Conservation (phyloP, 139 green algal genomes). For the Pycnococcus provasolii region DNA sequence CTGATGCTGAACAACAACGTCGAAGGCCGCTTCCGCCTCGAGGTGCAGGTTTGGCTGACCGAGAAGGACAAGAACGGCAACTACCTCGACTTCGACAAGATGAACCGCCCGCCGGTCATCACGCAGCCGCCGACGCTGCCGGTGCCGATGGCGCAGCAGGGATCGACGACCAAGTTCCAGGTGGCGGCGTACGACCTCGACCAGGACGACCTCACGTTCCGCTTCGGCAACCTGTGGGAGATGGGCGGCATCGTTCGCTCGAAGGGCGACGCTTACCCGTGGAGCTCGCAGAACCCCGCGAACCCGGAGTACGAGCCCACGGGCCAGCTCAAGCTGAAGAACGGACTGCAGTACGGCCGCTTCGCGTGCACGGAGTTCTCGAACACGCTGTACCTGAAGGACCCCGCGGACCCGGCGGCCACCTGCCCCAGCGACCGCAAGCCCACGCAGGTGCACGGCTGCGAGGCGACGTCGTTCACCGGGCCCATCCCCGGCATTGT, state of each 20-base stretch:
- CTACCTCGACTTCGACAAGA: not conserved
- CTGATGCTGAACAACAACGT: constrained; percentile 23
- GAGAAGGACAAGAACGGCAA: constrained; percentile 10
- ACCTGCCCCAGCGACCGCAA: constrained; percentile 15
- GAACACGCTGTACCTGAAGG: not conserved
- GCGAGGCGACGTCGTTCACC: constrained; percentile 4
- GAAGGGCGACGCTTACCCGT: constrained; percentile 19
- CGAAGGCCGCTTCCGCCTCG: constrained; percentile 20
- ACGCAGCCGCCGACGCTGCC: constrained; percentile 1
- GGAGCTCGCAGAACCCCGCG: constrained; percentile 10
- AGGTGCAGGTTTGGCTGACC: constrained; percentile 16
- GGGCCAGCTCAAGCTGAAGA: constrained; percentile 10
- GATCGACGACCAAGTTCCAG: constrained; percentile 14
- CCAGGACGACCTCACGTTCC: constrained; percentile 17
- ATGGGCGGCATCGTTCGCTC: constrained; percentile 20
- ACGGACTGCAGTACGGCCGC: constrained; percentile 9
- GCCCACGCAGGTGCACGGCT: constrained; percentile 1
- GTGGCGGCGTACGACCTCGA: constrained; percentile 24
- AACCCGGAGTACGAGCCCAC: constrained; percentile 13
- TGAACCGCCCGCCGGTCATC: constrained; percentile 5
- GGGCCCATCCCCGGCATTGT: constrained; percentile 10
- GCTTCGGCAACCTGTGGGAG: constrained; percentile 16
- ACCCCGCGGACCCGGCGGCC: not conserved
- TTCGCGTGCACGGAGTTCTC: constrained; percentile 6
- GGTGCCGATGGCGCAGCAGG: not conserved